Percentiles rank a stretch among this genome's conserved stretches.
These are phyloP conservation scores for Jatropha curcas DNA, from an alignment of 345 rosid genomes.

Conservation along the genomic window DNA sequence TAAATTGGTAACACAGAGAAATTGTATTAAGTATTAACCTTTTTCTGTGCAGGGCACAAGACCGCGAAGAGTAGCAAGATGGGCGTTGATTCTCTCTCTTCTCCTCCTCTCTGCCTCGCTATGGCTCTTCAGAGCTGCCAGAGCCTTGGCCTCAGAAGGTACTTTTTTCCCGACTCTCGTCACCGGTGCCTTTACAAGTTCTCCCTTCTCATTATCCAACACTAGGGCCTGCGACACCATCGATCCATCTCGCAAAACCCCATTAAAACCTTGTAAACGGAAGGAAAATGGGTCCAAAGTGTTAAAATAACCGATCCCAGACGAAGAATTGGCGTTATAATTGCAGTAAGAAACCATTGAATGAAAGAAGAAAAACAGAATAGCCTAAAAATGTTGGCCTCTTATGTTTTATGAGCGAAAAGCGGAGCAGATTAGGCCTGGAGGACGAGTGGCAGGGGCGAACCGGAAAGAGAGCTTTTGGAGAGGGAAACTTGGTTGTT, in stretches of 20 bases:
- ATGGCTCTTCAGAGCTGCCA: constrained; percentile 55
- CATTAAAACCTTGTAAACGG: constrained; percentile 31
- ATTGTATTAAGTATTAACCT: constrained; percentile 44
- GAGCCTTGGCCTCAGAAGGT: constrained; percentile 33
- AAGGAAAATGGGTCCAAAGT: constrained; percentile 33
- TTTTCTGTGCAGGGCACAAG: constrained; percentile 43
- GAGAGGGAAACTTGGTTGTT: constrained; percentile 52
- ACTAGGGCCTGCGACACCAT: constrained; percentile 31
- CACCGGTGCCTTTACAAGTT: constrained; percentile 40
- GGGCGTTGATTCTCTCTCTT: constrained; percentile 53
- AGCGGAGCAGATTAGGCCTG: constrained; percentile 39
- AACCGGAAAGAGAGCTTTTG: constrained; percentile 73
- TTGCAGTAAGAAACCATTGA: constrained; percentile 40
- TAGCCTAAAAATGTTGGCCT: not conserved
- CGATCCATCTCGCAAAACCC: constrained; percentile 33
- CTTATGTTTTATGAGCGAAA: constrained; percentile 25
- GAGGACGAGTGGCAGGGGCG: constrained; percentile 71
- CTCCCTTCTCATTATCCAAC: constrained; percentile 50
- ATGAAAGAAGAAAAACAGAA: not conserved
- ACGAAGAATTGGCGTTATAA: constrained; percentile 32
- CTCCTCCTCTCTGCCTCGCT: constrained; percentile 59
- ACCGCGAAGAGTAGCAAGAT: constrained; percentile 50
- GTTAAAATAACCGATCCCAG: constrained; percentile 29
- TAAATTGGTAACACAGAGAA: not conserved
- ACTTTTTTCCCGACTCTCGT: constrained; percentile 27